Evolutionary conservation across 176 grass and related monocot genomes (phyloP), one percentile per base, ranked within the genome.

Genomic region (Oryza longistaminata): DNA sequence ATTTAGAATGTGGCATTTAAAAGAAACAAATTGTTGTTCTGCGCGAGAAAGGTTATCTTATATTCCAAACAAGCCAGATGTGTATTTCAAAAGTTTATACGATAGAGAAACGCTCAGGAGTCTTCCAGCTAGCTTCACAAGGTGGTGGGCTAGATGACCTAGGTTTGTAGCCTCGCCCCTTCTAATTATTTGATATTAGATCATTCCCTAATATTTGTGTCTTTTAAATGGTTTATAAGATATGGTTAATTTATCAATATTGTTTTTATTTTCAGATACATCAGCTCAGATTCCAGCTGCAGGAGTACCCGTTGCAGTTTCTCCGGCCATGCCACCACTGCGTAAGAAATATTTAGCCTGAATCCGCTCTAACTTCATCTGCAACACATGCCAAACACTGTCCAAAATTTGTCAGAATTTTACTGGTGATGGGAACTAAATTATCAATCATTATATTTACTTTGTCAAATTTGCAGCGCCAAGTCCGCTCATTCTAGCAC

Each of bases 261-360:
- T 40, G 6, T 7, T 40, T 40, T 40, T 40, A 8, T 40, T 17
- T 84, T 85, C 90, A 97, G 96, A 91, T 27, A 83, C 88, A 19
- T 81, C 92, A 13, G 53, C 65, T 31, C 78, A 90, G 39, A 77
- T 82, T 60, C 90, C 90, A 25, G 40, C 75, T 72, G 77, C 90
- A 7, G 89, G 89, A 44, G 58, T 62, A 62, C 91, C 92, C 6
- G 75, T 81, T 68, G 82, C 88, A 8, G 66, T 45, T 37, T 52
- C 58, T n/a, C 95, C 95, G 35, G 35, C 91, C 21, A 13, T 86
- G 37, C 76, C 92, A 13, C 90, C 87, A 9, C 74, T 95, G 2
- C 62, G 93, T 98, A 95, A 93, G 89, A 67, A 62, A 24, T 0
- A 24, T 62, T 62, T 22, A 24, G 77, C 17, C 62, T 81, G 34